A percentile compares a stretch with the other conserved stretches of the same genome.
phyloP scores from a whole-genome alignment of 768 basidiomycete genomes.

The Rossbeevera mucosa region DNA sequence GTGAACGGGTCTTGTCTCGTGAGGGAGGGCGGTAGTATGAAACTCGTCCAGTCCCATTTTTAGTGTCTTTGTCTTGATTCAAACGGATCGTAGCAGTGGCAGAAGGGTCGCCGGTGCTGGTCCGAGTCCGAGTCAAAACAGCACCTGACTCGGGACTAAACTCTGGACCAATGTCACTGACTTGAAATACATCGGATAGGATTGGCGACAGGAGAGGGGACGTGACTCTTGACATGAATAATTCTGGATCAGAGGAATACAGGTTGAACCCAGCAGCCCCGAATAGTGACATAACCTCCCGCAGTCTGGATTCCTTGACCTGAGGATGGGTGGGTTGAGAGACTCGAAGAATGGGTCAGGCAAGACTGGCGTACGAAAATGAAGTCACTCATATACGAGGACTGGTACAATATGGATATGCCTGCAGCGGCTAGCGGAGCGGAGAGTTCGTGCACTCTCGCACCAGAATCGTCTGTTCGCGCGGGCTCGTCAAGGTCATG shows the following conservation, averaged over 20 bases:
- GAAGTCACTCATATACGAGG: slow-evolving; percentile 79
- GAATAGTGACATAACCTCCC: slow-evolving; percentile 59
- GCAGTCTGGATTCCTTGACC: slow-evolving; percentile 65
- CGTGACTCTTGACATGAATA: slow-evolving; percentile 27
- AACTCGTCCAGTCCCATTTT: neutral
- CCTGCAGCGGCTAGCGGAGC: slow-evolving; percentile 71
- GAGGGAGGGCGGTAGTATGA: slow-evolving; percentile 13
- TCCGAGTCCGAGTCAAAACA: slow-evolving; percentile 47
- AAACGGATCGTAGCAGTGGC: slow-evolving; percentile 7
- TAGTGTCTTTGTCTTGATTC: slow-evolving; percentile 4
- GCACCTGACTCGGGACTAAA: slow-evolving; percentile 35
- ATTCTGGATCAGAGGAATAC: slow-evolving; percentile 45
- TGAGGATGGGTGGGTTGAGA: slow-evolving; percentile 22
- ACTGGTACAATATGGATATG: slow-evolving; percentile 79
- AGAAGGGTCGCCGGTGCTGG: slow-evolving; percentile 36
- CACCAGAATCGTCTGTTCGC: slow-evolving; percentile 57
- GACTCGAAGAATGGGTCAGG: neutral
- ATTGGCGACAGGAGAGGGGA: slow-evolving; percentile 33
- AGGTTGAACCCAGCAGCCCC: slow-evolving; percentile 61
- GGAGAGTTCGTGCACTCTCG: slow-evolving; percentile 71
- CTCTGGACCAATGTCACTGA: slow-evolving; percentile 27
- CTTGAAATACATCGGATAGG: slow-evolving; percentile 27
- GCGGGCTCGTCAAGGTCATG: slow-evolving; percentile 5
- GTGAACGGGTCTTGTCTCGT: slow-evolving; percentile 47
- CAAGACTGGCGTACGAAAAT: slow-evolving; percentile 56